Percentiles rank a stretch among this genome's conserved stretches.
phyloP scores from a whole-genome alignment of 1,284 basidiomycete genomes.

The Leccinum subfulvum region DNA sequence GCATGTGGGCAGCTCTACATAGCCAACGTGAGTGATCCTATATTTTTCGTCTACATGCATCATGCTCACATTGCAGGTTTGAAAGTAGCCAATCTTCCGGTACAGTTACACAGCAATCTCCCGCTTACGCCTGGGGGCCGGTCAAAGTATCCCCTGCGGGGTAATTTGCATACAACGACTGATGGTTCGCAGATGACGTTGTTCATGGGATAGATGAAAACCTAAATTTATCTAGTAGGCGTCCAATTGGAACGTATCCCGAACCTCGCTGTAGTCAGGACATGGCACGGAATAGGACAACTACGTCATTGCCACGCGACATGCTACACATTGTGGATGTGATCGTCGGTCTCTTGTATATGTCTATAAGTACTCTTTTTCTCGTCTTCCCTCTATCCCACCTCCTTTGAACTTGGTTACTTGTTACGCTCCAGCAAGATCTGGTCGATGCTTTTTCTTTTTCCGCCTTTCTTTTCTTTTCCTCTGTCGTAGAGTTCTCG shows the following conservation, averaged over 20 bases:
- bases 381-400: not conserved
- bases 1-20: not conserved
- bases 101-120: not conserved
- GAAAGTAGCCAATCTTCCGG: not conserved
- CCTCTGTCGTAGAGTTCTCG: slow-evolving; percentile 2
- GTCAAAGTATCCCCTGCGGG: not conserved
- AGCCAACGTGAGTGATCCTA: not conserved
- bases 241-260: no score
- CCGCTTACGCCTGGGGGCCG: not conserved
- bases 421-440: slow-evolving; percentile 2
- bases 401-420: slow-evolving; percentile 1
- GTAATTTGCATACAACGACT: not conserved
- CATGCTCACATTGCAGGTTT: not conserved
- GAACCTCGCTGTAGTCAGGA: no score
- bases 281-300: no score
- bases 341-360: slow-evolving; percentile 3
- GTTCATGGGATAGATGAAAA: not conserved
- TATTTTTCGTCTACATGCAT: not conserved
- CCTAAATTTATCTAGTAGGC: no score
- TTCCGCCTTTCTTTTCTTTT: not conserved
- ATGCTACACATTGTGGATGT: not conserved
- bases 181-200: not conserved
- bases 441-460: slow-evolving; percentile 4
- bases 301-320: no score
- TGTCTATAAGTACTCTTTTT: not conserved